These are phyloP conservation scores for Akanthomyces muscarius DNA, from an alignment of 2,329 filamentous ascomycete species.

Conservation along the genomic window DNA sequence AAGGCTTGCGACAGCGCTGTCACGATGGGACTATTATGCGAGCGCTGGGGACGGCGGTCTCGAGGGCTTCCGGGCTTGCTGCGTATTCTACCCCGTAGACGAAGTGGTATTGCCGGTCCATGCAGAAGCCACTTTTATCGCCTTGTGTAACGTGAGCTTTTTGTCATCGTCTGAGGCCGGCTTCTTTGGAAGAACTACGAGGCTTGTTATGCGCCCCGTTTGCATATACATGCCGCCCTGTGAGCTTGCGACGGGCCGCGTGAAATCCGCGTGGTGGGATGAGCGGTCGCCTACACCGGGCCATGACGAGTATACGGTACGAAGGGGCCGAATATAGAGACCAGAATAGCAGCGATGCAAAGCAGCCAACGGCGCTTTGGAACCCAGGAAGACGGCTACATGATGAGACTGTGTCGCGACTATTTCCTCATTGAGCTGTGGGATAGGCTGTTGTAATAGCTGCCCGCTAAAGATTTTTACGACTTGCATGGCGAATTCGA, in stretches of 20 bases:
- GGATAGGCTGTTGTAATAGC: neutral
- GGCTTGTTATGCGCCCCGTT: neutral
- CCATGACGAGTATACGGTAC: neutral
- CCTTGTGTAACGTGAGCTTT: neutral
- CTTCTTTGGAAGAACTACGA: neutral
- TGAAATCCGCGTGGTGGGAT: neutral
- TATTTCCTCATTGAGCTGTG: neutral
- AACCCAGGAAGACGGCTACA: neutral
- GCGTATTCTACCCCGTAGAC: neutral
- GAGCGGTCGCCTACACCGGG: neutral
- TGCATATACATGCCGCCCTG: too few species aligned
- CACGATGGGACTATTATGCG: neutral
- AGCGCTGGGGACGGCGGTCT: neutral
- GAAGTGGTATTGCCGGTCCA: neutral
- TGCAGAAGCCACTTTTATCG: neutral
- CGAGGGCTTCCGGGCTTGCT: neutral
- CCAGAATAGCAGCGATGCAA: neutral
- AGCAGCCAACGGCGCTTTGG: neutral
- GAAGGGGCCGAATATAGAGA: neutral
- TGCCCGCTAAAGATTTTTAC: neutral
- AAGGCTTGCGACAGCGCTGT: neutral
- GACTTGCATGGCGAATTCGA: neutral
- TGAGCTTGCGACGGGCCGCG: constrained; percentile 11
- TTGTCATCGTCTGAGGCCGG: neutral
- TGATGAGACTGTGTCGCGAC: neutral